Conservation (phyloP, 148 eudicot species). For the Euryodendron excelsum region DNA sequence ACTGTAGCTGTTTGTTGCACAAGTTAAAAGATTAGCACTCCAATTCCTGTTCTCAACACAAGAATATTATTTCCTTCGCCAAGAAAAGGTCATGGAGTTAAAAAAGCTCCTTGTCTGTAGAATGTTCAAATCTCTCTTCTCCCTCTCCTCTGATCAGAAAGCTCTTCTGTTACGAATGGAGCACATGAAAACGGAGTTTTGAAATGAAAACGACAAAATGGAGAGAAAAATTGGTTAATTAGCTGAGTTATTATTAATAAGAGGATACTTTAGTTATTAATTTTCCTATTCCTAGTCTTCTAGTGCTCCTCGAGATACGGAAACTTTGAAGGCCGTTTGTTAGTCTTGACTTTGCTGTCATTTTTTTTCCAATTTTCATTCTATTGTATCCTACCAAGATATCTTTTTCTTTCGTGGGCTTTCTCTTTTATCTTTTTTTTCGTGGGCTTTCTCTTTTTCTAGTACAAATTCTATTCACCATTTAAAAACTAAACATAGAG, state of each 20-base stretch:
- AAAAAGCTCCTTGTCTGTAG: slow-evolving; percentile 6
- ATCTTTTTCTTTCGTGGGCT: too few relatives aligned
- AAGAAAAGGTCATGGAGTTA: slow-evolving; percentile 6
- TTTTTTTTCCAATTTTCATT: too few relatives aligned
- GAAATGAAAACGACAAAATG: neutral
- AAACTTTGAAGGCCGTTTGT: too few relatives aligned
- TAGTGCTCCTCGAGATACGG: neutral
- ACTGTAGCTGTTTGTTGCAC: slow-evolving; percentile 27
- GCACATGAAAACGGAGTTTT: neutral
- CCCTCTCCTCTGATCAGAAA: neutral
- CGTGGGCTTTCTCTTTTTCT: too few relatives aligned
- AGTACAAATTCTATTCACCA: too few relatives aligned
- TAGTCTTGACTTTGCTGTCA: too few relatives aligned
- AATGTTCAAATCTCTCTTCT: slow-evolving; percentile 6
- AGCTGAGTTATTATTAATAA: neutral
- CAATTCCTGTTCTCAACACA: neutral
- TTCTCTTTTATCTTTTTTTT: too few relatives aligned
- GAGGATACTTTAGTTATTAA: neutral
- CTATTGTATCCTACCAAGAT: too few relatives aligned
- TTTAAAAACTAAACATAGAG: too few relatives aligned
- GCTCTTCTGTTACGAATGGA: neutral
- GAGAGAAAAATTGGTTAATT: neutral
- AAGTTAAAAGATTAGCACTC: slow-evolving; percentile 4
- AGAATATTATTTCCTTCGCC: slow-evolving; percentile 3
- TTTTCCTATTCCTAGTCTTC: neutral